These are phyloP conservation scores for Exophiala phaeomuriformis DNA, from an alignment of 2,329 filamentous ascomycete genomes.

Conservation along the genomic window DNA sequence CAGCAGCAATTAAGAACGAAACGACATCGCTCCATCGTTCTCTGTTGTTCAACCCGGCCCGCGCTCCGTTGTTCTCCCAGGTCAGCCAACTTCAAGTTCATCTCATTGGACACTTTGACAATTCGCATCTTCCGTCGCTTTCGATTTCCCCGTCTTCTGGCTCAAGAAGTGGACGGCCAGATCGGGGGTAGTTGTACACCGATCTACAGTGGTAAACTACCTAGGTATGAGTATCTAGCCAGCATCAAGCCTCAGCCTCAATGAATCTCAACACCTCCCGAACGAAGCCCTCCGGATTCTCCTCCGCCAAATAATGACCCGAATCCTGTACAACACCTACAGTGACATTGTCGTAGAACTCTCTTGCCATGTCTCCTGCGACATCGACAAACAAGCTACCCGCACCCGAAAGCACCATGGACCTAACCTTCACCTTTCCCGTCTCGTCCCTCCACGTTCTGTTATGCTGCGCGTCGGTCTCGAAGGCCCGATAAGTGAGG, in stretches of 20 bases:
- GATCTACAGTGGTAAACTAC: no score
- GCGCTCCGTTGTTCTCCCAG: not conserved
- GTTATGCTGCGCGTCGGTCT: constrained; percentile 31
- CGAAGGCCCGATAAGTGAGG: constrained; percentile 32
- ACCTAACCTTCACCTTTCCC: constrained; percentile 31
- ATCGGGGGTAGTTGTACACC: not conserved
- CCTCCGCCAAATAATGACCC: constrained; percentile 36
- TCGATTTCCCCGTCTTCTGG: not conserved
- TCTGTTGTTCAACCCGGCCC: not conserved
- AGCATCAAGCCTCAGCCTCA: constrained; percentile 4
- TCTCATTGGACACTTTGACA: not conserved
- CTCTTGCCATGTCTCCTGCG: constrained; percentile 27
- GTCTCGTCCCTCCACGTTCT: constrained; percentile 26
- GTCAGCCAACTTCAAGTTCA: not conserved
- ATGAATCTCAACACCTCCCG: constrained; percentile 30
- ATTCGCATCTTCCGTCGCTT: not conserved
- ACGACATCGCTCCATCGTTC: not conserved
- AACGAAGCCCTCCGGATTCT: constrained; percentile 36
- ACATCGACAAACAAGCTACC: constrained; percentile 26
- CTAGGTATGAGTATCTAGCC: not conserved
- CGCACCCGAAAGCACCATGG: constrained; percentile 31
- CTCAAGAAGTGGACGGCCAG: no score
- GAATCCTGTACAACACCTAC: constrained; percentile 28
- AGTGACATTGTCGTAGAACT: constrained; percentile 31
- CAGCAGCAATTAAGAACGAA: not conserved